Evolutionary conservation across 129 eudicot genomes (phyloP).

Genomic region (Arctium minus): DNA sequence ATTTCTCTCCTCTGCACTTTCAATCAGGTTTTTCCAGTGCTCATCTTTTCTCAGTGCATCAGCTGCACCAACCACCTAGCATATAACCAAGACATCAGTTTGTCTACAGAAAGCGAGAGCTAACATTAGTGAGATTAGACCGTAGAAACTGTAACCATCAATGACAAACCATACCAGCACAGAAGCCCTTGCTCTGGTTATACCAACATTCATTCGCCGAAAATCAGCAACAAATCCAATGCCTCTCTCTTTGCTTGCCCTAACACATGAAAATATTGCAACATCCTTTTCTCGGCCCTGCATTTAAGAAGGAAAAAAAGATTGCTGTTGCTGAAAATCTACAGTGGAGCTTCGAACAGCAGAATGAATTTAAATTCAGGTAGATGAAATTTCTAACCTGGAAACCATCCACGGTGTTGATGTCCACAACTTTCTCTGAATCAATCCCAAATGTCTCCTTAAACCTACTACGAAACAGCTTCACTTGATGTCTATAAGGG

Average conservation of each 20-base stretch:
- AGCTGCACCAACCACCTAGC: slow-evolving; percentile 87
- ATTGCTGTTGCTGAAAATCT: neutral
- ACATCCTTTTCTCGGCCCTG: slow-evolving; percentile 97
- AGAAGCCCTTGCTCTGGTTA: slow-evolving; percentile 92
- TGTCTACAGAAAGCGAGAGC: neutral
- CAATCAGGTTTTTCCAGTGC: slow-evolving; percentile 80
- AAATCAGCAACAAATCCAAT: slow-evolving; percentile 84
- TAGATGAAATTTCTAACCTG: slow-evolving; percentile 48
- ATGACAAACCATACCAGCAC: slow-evolving; percentile 61
- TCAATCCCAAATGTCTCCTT: slow-evolving; percentile 69
- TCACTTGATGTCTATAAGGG: slow-evolving; percentile 80
- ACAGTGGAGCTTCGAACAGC: neutral
- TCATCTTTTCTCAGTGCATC: slow-evolving; percentile 64
- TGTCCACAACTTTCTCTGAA: slow-evolving; percentile 79
- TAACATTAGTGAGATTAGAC: neutral
- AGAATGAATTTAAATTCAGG: neutral
- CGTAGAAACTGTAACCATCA: neutral
- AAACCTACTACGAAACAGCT: slow-evolving; percentile 56
- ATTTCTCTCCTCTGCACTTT: slow-evolving; percentile 74
- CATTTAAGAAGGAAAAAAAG: neutral
- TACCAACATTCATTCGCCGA: slow-evolving; percentile 96
- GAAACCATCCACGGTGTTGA: slow-evolving; percentile 94
- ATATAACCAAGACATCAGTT: slow-evolving; percentile 1
- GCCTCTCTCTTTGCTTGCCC: slow-evolving; percentile 69
- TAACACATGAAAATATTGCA: slow-evolving; percentile 93